Base-by-base conservation (phyloP, 768 basidiomycete genomes). In the Hypsizygus marmoreus region DNA sequence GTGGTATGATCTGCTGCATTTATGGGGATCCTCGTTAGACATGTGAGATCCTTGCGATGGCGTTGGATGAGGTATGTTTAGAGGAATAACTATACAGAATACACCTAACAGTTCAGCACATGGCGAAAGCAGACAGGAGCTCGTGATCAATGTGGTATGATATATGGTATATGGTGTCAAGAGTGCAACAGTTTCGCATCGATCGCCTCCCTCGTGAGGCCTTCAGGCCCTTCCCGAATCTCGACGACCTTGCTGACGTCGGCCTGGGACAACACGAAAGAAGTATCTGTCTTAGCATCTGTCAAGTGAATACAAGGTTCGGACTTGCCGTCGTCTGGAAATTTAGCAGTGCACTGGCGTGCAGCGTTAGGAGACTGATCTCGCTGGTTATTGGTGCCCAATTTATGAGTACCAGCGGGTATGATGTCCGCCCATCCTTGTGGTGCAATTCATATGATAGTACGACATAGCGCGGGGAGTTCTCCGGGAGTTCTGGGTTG, bases 371-470 rank as follows among this genome's bases (percentile, higher is more conserved):
- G 55, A 91, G 70, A 20, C 81, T 77, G 23, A 79, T 91, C 62
- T 94, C 91, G 56, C 83, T 85, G 6, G 83, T 75, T 3, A 71
- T 75, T 13, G 92, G 94, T 19, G 81, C 79, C 93, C 93, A 97
- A 70, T 95, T 94, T 64, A 97, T 70, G 36, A 95, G 74, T 10
- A 91, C 82, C 9, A 97, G 72, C 2, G 93, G 93, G 55, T 85
- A 90, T 1, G 90, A 93, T 49, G 75, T 88, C 36, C 94, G 75
- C 3, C 92, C 93, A 58, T 95, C 93, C 7, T 62, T 62, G 63
- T 95, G 90, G 40, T 75, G 74, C 26, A 93, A 77, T 59, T 89
- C 88, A 57, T 94, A 86, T 8, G 89, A 92, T 35, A 94, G 74
- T 19, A 95, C 65, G 36, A 95, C 84, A 63, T 89, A 94, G 56